phyloP scores from a whole-genome alignment of 2,329 filamentous ascomycete genomes.

The Juglanconis oblonga region DNA sequence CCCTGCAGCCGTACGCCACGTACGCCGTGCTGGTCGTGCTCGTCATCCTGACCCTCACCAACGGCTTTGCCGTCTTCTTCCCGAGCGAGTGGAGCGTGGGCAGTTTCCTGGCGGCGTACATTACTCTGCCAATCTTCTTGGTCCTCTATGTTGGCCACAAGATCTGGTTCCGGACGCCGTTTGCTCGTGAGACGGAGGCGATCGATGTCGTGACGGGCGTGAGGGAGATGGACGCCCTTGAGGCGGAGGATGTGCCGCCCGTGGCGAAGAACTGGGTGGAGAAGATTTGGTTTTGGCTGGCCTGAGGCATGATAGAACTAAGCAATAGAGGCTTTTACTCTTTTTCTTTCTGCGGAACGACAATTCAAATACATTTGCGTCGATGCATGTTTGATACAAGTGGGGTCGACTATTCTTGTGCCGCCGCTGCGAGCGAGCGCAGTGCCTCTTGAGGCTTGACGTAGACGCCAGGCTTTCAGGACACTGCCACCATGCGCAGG shows the following conservation, averaged over 20 bases:
- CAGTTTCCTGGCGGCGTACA: slow-evolving; percentile 63
- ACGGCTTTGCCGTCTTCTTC: slow-evolving; percentile 75
- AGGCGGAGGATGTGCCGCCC: slow-evolving; percentile 43
- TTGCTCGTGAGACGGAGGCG: slow-evolving; percentile 40
- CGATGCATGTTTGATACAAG: too few species aligned
- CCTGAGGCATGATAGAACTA: slow-evolving; percentile 26
- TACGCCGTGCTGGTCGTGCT: slow-evolving; percentile 59
- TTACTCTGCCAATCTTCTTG: slow-evolving; percentile 61
- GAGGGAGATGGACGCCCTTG: slow-evolving; percentile 60
- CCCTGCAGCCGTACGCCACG: slow-evolving; percentile 61
- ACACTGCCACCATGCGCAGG: too few species aligned
- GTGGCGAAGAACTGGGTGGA: slow-evolving; percentile 49
- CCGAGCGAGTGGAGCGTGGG: slow-evolving; percentile 59
- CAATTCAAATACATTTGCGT: too few species aligned
- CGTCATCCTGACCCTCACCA: slow-evolving; percentile 63
- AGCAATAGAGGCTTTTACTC: not conserved
- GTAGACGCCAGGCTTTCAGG: too few species aligned
- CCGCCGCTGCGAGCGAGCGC: too few species aligned
- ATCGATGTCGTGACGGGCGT: slow-evolving; percentile 58
- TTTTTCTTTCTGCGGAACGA: too few species aligned
- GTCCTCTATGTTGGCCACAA: slow-evolving; percentile 62
- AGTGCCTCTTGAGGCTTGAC: too few species aligned
- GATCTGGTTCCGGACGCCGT: slow-evolving; percentile 42
- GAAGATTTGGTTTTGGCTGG: slow-evolving; percentile 56
- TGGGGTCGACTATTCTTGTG: too few species aligned